phyloP scores from a whole-genome alignment of 2,329 filamentous ascomycete species.

The Cytospora piceae region DNA sequence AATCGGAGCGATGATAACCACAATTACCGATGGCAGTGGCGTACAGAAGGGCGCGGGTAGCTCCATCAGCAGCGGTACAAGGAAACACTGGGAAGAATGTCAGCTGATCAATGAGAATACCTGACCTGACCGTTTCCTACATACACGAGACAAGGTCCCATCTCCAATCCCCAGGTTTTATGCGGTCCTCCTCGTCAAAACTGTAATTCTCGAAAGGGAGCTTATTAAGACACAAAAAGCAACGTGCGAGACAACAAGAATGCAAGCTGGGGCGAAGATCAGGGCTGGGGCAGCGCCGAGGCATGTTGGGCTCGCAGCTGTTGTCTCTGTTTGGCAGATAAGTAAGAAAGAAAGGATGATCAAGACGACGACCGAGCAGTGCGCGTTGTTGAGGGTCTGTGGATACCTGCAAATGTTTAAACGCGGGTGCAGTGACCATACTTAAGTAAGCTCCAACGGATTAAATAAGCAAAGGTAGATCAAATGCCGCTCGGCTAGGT shows the following conservation, averaged over 20 bases:
- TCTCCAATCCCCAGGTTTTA: neutral
- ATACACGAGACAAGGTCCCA: neutral
- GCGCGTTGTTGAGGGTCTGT: no score
- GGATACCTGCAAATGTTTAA: no score
- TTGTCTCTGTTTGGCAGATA: neutral
- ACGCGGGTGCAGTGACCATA: no score
- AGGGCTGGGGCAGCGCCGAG: no score
- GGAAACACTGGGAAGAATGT: conserved; percentile 2
- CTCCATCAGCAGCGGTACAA: conserved; percentile 6
- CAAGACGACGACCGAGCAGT: no score
- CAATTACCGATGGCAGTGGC: conserved; percentile 4
- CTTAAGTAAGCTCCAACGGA: no score
- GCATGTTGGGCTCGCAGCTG: neutral
- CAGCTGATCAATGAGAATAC: neutral
- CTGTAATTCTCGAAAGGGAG: neutral
- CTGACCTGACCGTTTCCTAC: neutral
- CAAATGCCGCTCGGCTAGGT: no score
- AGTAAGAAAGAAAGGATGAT: no score
- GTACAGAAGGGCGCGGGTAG: conserved; percentile 6
- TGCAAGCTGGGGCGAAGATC: neutral
- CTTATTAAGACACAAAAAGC: neutral
- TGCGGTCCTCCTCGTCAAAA: neutral
- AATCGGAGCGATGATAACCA: neutral
- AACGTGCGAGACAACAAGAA: neutral
- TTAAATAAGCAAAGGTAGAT: no score